Evolutionary conservation across 1,139 yeast genomes (phyloP).

Genomic region (Pichia sp.): DNA sequence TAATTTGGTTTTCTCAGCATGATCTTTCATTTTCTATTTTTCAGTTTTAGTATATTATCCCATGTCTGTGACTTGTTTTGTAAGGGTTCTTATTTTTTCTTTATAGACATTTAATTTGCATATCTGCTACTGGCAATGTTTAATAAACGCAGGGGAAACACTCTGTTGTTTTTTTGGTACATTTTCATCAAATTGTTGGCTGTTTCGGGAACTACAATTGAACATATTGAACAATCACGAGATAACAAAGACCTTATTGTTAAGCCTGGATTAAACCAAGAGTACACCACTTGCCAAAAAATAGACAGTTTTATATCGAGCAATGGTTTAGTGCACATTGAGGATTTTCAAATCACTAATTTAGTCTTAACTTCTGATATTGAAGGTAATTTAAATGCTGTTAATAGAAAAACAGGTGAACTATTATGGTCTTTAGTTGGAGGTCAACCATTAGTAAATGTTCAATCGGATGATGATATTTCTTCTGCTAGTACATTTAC

Average conservation of each 20-base stretch:
- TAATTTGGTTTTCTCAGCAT: neutral
- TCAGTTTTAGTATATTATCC: too few species aligned
- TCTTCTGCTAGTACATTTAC: conserved; percentile 11
- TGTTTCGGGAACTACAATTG: neutral
- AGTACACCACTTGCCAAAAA: neutral
- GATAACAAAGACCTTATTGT: conserved; percentile 4
- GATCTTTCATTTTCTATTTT: neutral
- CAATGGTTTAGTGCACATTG: conserved; percentile 13
- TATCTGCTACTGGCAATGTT: neutral
- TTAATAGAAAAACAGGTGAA: conserved; percentile 71
- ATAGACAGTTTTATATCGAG: neutral
- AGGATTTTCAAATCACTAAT: conserved; percentile 55
- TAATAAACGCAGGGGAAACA: neutral
- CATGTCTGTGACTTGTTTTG: neutral
- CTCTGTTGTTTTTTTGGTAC: neutral
- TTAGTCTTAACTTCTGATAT: conserved; percentile 70
- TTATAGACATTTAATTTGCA: neutral
- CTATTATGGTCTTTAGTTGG: conserved; percentile 69
- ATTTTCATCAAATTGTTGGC: neutral
- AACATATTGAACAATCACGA: neutral
- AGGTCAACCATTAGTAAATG: conserved; percentile 41
- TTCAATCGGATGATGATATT: conserved; percentile 17
- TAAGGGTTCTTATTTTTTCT: neutral
- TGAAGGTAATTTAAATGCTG: conserved; percentile 83
- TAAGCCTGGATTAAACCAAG: neutral